These are phyloP conservation scores for Quercus aquifolioides DNA, from an alignment of 306 rosid species.

Conservation along the genomic window DNA sequence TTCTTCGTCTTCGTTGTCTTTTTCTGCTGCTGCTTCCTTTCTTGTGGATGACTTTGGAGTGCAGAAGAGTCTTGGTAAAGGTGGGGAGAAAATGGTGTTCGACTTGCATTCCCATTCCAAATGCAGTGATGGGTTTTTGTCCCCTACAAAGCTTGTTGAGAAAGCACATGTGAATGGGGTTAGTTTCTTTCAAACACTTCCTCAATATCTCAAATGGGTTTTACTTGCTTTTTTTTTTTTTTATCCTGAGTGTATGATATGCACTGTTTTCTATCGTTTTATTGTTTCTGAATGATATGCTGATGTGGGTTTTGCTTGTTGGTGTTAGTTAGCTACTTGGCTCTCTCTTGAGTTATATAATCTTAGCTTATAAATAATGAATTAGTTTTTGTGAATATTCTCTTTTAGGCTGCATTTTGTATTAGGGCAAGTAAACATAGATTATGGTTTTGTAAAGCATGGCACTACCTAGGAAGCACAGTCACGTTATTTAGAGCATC, in stretches of 20 bases:
- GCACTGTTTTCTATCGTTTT: neutral
- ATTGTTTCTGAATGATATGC: neutral
- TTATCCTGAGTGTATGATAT: neutral
- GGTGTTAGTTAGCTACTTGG: no score
- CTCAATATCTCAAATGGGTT: neutral
- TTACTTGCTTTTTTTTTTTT: neutral
- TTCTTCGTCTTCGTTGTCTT: neutral
- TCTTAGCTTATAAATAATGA: neutral
- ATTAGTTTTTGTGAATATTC: neutral
- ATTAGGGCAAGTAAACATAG: neutral
- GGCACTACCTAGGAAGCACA: no score
- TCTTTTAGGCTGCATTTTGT: neutral
- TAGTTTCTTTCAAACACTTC: slow-evolving; percentile 26
- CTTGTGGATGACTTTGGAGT: slow-evolving; percentile 87
- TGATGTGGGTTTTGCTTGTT: neutral
- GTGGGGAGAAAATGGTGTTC: slow-evolving; percentile 62
- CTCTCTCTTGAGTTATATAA: no score
- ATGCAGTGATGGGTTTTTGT: slow-evolving; percentile 90
- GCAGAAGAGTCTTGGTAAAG: slow-evolving; percentile 59
- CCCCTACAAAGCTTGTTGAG: slow-evolving; percentile 85
- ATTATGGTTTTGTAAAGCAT: neutral
- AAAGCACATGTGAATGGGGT: slow-evolving; percentile 87
- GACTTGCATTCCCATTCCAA: slow-evolving; percentile 94
- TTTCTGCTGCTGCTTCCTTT: slow-evolving; percentile 37
- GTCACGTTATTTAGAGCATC: no score